Evolutionary conservation across 345 rosid species (phyloP), one percentile per base, ranked within the genome.

Genomic region (Cardamine occulta): DNA sequence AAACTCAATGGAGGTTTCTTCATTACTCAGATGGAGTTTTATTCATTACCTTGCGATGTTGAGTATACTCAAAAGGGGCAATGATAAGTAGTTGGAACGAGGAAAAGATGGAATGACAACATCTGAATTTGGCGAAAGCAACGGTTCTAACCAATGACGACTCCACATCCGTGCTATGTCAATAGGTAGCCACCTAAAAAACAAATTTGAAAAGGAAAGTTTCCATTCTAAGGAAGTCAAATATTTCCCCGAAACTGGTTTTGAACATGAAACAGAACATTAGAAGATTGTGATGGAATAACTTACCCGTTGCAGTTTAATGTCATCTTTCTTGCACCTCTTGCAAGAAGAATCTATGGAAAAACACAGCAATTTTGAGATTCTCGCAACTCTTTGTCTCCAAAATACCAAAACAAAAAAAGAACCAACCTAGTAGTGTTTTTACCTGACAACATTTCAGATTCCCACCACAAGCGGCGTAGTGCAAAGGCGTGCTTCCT

Each of bases 121-220:
- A 51, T 89, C 94, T 59, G 97, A 89, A 77, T 75, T 85, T 28
- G 97, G 98, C 3, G 89, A 77, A 81, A 92, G 80, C 62, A 92
- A 78, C 0, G 94, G 87, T 84, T 92, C 99, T 64, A 95, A 96
- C 99, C 99, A 92, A 78, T 95, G 99, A 63, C 93, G 93, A 39
- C 97, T 96, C 99, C 99, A 95, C 93, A 92, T 95, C 73, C 89
- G 85, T 35, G 99, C 98, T 82, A 92, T 92, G 83, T 95, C 99
- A 83, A 89, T 86, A 40, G 99, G 97, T 79, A 90, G 80, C 98
- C 99, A 92, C 83, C 98, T 95, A 80, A 12, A 72, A 7, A 39
- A n/a, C n/a, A n/a, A n/a, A n/a, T n/a, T 17, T 24, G 15, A 32
- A 13, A 75, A 71, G 66, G 66, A 73, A 56, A 55, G 12, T 45